Evolutionary conservation across 805 yeast species (phyloP).

Genomic region (Candida chauliodis): DNA sequence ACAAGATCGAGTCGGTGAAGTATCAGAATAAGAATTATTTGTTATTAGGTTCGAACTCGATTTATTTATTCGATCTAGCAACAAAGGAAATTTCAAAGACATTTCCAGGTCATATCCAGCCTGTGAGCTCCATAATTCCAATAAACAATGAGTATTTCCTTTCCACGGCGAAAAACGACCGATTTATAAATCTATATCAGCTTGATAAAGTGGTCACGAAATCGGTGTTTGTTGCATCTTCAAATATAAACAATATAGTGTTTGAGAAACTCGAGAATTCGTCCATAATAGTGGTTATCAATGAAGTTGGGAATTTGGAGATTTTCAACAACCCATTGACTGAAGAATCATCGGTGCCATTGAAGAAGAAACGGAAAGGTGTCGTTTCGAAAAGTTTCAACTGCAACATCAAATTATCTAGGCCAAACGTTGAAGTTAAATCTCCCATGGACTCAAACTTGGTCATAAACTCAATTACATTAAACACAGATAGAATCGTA

Average conservation of each 20-base stretch:
- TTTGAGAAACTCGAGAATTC: slow-evolving; percentile 29
- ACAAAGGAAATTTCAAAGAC: slow-evolving; percentile 41
- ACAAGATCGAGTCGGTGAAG: slow-evolving; percentile 25
- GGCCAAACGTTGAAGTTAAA: slow-evolving; percentile 42
- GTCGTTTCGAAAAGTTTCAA: slow-evolving; percentile 51
- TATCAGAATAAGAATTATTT: slow-evolving; percentile 39
- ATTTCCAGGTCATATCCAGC: slow-evolving; percentile 76
- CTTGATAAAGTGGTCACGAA: slow-evolving; percentile 41
- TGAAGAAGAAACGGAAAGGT: slow-evolving; percentile 39
- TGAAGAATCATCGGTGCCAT: slow-evolving; percentile 31
- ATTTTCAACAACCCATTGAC: slow-evolving; percentile 58
- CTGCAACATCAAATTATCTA: slow-evolving; percentile 41
- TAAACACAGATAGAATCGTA: slow-evolving; percentile 31
- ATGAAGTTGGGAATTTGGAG: slow-evolving; percentile 76
- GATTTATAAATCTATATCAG: slow-evolving; percentile 74
- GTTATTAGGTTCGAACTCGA: slow-evolving; percentile 64
- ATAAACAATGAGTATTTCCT: slow-evolving; percentile 47
- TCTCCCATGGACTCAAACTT: slow-evolving; percentile 26
- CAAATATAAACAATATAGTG: slow-evolving; percentile 50
- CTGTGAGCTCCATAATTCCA: slow-evolving; percentile 50
- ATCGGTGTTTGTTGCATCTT: slow-evolving; percentile 65
- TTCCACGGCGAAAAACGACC: slow-evolving; percentile 74
- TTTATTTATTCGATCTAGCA: slow-evolving; percentile 48
- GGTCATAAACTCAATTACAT: slow-evolving; percentile 25
- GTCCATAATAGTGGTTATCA: slow-evolving; percentile 49